These are phyloP conservation scores for Whalleya microplaca DNA, from an alignment of 2,329 filamentous ascomycete genomes.

Conservation along the genomic window DNA sequence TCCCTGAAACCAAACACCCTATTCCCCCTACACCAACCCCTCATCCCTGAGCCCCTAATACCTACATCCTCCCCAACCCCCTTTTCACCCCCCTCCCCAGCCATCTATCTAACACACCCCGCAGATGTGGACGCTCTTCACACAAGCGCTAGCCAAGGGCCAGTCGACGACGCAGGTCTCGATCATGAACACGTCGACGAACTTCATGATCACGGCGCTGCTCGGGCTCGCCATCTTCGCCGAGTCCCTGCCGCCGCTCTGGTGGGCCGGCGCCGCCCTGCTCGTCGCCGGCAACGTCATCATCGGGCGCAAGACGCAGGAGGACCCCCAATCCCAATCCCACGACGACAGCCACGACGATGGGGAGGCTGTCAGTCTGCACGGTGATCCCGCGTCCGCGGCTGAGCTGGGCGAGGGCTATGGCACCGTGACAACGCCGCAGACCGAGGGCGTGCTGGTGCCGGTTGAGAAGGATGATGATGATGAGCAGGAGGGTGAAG, in stretches of 20 bases:
- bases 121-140: constrained; percentile 83
- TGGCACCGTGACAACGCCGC: not conserved
- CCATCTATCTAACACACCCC: constrained; percentile 7
- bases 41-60: not conserved
- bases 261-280: constrained; percentile 75
- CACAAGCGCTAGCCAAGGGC: constrained; percentile 73
- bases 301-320: constrained; percentile 64
- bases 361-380: not conserved
- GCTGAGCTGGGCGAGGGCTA: constrained; percentile 10
- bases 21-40: not conserved
- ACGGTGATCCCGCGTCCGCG: constrained; percentile 9
- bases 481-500: constrained; percentile 4
- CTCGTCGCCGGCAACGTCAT: constrained; percentile 79
- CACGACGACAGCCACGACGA: constrained; percentile 3
- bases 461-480: constrained; percentile 14
- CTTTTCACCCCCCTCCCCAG: not conserved
- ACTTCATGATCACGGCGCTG: constrained; percentile 78
- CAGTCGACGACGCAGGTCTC: constrained; percentile 78
- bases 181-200: constrained; percentile 81
- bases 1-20: not conserved
- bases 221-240: constrained; percentile 72
- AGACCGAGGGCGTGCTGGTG: constrained; percentile 10
- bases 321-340: not conserved
- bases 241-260: constrained; percentile 71
- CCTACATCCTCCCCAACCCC: constrained; percentile 5